These are phyloP conservation scores for Didymellaceae sp. DNA, from an alignment of 2,329 filamentous ascomycete genomes.

Conservation along the genomic window DNA sequence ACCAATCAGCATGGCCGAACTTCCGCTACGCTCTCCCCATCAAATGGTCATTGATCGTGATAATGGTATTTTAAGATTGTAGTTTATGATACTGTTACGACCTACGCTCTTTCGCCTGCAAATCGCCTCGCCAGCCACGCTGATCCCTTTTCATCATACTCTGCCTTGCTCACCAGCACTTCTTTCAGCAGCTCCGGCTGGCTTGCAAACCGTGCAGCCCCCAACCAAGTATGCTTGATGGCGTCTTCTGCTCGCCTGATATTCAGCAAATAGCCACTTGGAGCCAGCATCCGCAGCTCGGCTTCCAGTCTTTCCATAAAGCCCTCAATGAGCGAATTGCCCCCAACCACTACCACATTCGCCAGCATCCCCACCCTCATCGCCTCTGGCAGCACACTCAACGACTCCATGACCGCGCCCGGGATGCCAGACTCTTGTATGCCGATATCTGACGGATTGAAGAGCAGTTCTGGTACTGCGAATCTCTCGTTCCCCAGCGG, in stretches of 20 bases:
- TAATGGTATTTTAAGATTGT: no score
- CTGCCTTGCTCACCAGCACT: slow-evolving; percentile 79
- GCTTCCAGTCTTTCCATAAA: slow-evolving; percentile 79
- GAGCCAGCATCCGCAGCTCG: slow-evolving; percentile 68
- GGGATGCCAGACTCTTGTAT: slow-evolving; percentile 83
- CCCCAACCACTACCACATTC: slow-evolving; percentile 88
- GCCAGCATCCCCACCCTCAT: slow-evolving; percentile 83
- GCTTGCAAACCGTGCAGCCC: slow-evolving; percentile 77
- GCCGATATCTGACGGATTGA: slow-evolving; percentile 84
- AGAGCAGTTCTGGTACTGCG: slow-evolving; percentile 85
- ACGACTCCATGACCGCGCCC: slow-evolving; percentile 79
- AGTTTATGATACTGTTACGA: neutral
- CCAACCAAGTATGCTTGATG: slow-evolving; percentile 81
- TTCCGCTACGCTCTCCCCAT: slow-evolving; percentile 1
- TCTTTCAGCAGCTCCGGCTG: slow-evolving; percentile 69
- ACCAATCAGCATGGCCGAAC: slow-evolving; percentile 28
- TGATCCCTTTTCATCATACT: slow-evolving; percentile 85
- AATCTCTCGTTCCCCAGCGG: slow-evolving; percentile 93
- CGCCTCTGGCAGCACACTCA: slow-evolving; percentile 77
- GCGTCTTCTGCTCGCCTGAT: slow-evolving; percentile 71
- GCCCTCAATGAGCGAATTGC: slow-evolving; percentile 79
- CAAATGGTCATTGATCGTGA: neutral
- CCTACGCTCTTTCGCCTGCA: slow-evolving; percentile 36
- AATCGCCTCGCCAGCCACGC: slow-evolving; percentile 79
- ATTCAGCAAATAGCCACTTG: slow-evolving; percentile 40